Evolutionary conservation across 2,329 filamentous ascomycete genomes (phyloP), one percentile per base, ranked within the genome.

Genomic region (Pseudocercospora ulei): DNA sequence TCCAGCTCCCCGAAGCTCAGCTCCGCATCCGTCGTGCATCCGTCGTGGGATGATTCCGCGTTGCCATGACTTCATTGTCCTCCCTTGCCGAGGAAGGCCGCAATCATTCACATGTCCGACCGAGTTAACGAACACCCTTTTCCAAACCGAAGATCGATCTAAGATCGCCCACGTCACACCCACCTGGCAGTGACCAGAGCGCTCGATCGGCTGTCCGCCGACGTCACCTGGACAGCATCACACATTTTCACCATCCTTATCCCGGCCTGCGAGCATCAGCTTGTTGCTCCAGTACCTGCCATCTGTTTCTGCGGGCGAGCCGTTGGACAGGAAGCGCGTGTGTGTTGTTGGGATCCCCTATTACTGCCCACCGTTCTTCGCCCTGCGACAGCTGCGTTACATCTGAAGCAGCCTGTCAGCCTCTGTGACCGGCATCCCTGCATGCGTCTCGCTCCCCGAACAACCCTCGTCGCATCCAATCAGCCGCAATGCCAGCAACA

Each of bases 401-500:
- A n/a, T n/a, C n/a, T n/a, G n/a, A n/a, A n/a, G n/a, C n/a, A n/a
- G n/a, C n/a, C n/a, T n/a, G n/a, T n/a, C n/a, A n/a, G n/a, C n/a
- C n/a, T n/a, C 5, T 13, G 9, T 31, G 17, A 31, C 29, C 16
- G 17, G 29, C 29, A 31, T 19, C 29, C 29, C 29, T 31, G 29
- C 14, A n/a, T 13, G 24, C 24, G n/a, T 9, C 24, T 26, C 26
- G 13, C 26, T 28, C 14, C n/a, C 16, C 28, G 28, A 31, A 18
- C 14, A 11, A 19, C 7, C 4, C 7, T 11, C 8, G 14, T 31
- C 28, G 16, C 14, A 29, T 11, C 18, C 12, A n/a, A 19, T 12
- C 29, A 17, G 8, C 28, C 30, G 37, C 47, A 42, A 50, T 50
- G 47, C 44, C 44, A 31, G 34, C 38, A 33, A 40, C 45, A 44